Percentiles rank a stretch among this genome's conserved stretches.
Evolutionary conservation across 257 asterid genomes (phyloP).

Genomic region (Echites panduratus): DNA sequence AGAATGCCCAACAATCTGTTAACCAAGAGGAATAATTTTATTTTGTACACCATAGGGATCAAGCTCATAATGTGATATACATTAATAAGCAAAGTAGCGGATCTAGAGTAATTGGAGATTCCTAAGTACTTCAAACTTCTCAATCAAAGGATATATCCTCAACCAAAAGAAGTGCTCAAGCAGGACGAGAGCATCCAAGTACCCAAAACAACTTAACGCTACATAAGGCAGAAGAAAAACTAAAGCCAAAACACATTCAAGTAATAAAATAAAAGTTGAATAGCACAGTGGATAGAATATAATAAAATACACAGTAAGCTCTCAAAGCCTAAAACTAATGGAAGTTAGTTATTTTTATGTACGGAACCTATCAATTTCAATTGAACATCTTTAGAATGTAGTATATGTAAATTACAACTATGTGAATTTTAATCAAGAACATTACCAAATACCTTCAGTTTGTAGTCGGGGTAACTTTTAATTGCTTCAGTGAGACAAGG

Average conservation of each 20-base stretch:
- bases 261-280: neutral
- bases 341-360: neutral
- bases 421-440: neutral
- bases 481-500: constrained; percentile 70
- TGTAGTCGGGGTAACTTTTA: constrained; percentile 56
- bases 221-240: neutral
- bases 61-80: neutral
- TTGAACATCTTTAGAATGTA: neutral
- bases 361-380: neutral
- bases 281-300: neutral
- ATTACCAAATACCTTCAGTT: constrained; percentile 55
- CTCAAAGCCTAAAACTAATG: neutral
- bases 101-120: neutral
- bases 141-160: neutral
- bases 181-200: neutral
- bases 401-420: neutral
- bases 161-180: neutral
- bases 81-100: neutral
- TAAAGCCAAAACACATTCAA: neutral
- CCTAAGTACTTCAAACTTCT: neutral
- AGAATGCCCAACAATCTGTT: constrained; percentile 90
- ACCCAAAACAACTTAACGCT: neutral
- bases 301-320: neutral
- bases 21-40: constrained; percentile 12
- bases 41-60: constrained; percentile 1